These are phyloP conservation scores for Eucalyptus regnans DNA, from an alignment of 345 rosid species.

Conservation along the genomic window DNA sequence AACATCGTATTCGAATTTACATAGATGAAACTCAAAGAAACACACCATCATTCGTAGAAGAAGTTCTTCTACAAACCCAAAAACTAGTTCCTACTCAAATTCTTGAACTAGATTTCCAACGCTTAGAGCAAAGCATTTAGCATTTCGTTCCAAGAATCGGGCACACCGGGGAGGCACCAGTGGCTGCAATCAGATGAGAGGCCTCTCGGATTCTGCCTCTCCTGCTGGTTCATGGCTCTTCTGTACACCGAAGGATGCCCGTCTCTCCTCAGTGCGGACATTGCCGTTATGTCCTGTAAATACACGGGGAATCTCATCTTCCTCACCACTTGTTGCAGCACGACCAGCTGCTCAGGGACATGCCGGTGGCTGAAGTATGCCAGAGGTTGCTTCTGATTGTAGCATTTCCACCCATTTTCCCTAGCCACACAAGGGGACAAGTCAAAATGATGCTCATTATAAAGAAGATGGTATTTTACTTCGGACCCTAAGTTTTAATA, in stretches of 20 bases:
- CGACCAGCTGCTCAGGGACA: slow-evolving; percentile 48
- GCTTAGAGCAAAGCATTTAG: slow-evolving; percentile 35
- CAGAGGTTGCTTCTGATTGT: slow-evolving; percentile 65
- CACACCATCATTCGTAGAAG: background rate
- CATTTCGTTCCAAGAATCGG: slow-evolving; percentile 95
- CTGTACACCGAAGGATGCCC: slow-evolving; percentile 91
- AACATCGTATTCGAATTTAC: background rate
- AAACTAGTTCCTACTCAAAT: background rate
- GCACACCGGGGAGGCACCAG: slow-evolving; percentile 98
- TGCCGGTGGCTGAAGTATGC: slow-evolving; percentile 46
- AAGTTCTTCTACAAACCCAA: background rate
- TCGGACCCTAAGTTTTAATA: background rate
- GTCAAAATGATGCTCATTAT: background rate
- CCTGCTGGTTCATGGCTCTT: slow-evolving; percentile 37
- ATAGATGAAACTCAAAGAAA: background rate
- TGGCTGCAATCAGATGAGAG: slow-evolving; percentile 80
- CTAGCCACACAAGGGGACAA: slow-evolving; percentile 13
- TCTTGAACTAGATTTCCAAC: background rate
- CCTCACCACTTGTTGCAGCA: slow-evolving; percentile 53
- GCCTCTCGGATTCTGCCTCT: slow-evolving; percentile 29
- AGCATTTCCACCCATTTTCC: slow-evolving; percentile 81
- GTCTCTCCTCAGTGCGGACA: slow-evolving; percentile 74
- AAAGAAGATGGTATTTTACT: background rate
- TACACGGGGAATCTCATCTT: slow-evolving; percentile 70
- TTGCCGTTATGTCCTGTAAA: slow-evolving; percentile 67